These are phyloP conservation scores for Stephania cephalantha DNA, from an alignment of 164 flowering plant genomes.

Conservation along the genomic window DNA sequence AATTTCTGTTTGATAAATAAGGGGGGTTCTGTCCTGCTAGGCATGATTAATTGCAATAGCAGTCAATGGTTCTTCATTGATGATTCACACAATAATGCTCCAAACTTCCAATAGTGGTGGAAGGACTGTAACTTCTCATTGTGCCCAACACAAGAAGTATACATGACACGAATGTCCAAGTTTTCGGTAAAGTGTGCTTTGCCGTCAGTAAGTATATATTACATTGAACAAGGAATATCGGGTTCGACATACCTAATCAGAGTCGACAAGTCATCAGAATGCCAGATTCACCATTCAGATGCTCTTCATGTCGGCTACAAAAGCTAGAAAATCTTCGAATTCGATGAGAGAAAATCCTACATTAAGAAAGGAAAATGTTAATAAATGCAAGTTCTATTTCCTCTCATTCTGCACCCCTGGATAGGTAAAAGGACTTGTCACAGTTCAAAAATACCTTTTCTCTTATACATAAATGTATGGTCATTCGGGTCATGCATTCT, in stretches of 20 bases:
- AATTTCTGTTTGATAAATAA: neutral
- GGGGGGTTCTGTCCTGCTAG: neutral
- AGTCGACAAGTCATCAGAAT: neutral
- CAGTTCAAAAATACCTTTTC: conserved; percentile 6
- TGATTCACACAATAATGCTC: too few relatives aligned
- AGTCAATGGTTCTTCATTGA: too few relatives aligned
- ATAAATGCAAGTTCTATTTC: neutral
- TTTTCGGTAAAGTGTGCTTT: neutral
- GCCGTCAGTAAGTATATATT: neutral
- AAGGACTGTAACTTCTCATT: neutral
- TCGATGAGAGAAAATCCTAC: conserved; percentile 26
- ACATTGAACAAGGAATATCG: neutral
- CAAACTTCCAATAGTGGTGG: too few relatives aligned
- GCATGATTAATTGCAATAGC: neutral
- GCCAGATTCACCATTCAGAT: neutral
- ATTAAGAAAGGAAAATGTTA: conserved; percentile 1
- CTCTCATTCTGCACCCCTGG: neutral
- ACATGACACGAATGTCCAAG: neutral
- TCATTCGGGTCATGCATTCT: conserved; percentile 1
- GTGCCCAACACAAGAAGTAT: neutral
- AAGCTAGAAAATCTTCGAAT: conserved; percentile 29
- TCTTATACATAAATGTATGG: neutral
- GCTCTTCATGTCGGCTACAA: conserved; percentile 27
- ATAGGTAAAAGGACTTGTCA: neutral
- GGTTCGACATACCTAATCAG: neutral